Base-by-base conservation (phyloP, 208 protist species). In the Paratrypanosoma confusum region DNA sequence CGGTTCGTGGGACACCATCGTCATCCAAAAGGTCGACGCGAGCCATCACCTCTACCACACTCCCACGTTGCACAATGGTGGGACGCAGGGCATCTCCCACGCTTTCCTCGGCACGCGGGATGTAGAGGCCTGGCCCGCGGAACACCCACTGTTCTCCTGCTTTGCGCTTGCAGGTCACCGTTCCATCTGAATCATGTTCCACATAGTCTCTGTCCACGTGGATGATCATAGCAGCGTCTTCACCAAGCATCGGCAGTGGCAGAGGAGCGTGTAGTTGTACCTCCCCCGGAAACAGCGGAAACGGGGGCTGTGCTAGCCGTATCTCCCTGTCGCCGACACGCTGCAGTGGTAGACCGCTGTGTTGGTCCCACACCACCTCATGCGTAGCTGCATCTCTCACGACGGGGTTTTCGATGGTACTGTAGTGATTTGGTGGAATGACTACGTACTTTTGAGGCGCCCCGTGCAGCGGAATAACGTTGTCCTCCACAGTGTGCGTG, bases 221-320 rank as follows among this genome's bases (percentile, higher is more conserved):
- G 7, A 90, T 46, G 23, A 71, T 43, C n/a, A 81, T 63, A 11
- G 86, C 89, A 24, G 71, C 75, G 17, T 79, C 66, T 14, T 63
- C 36, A 21, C 51, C 34, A 10, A 95, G 59, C 31, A 95, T 59
- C 25, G 59, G 46, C 39, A 93, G 46, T 33, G 71, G 71, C 26
- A 46, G 34, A 3, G 61, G 37, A 24, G 21, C 41, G 11, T 61
- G 48, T 3, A 50, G 55, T 1, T 67, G 49, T 44, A 73, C 51
- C 54, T 90, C 80, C 18, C 81, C 88, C 10, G 92, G 92, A 39
- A 90, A 87, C 7, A 97, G 71, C 29, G 92, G 81, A 58, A 97
- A 97, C 21, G 88, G 90, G 1, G 70, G 48, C 38, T 75, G 69
- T 5, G 35, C 31, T 17, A 93, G 66, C 23, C 92, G 80, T 14